Evolutionary conservation across 768 basidiomycete genomes (phyloP), one percentile per base, ranked within the genome.

Genomic region (Psilocybe sp.): DNA sequence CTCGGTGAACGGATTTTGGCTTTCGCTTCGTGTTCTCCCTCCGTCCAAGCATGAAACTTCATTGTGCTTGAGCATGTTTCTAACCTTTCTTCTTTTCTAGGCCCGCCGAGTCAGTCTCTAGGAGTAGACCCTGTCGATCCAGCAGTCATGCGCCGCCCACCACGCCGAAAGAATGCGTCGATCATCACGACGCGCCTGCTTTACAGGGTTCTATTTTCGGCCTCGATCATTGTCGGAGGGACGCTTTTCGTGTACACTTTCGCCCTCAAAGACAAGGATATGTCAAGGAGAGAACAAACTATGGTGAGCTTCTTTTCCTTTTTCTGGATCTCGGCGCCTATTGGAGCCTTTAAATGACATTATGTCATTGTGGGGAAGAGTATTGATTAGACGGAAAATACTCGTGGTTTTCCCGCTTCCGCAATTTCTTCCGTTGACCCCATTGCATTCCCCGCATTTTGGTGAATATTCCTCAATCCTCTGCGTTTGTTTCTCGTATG

Each of bases 121-220:
- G 96, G 96, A 47, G 96, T 98, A 7, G 96, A 98, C 70, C 96
- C 96, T 11, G 92, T 96, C 15, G 92, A 97, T 65, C 88, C 82
- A 15, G 87, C 89, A 14, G 84, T 98, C 31, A 98, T 98, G 96
- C 81, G 82, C 23, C 81, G 84, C 49, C 95, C 92, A 0, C 96
- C 96, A n/a, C 77, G 96, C 47, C 85, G 82, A 62, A 98, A 97
- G 76, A 83, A 92, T 60, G 92, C 91, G 14, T 85, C 89, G 6
- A 89, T 98, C 54, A 89, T 98, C 59, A 92, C 81, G 38, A 72
- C 65, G 52, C 75, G 83, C 10, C 70, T 98, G 47, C 68, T 94
- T 32, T 76, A 76, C 46, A 81, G 96, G 7, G 92, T 98, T 15
- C 65, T 90, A n/a, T 98, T 97, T 70, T 93, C 91, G 4, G 95